These are phyloP conservation scores for Rhodotorula sp. DNA, from an alignment of 1,284 basidiomycete genomes.

Conservation along the genomic window DNA sequence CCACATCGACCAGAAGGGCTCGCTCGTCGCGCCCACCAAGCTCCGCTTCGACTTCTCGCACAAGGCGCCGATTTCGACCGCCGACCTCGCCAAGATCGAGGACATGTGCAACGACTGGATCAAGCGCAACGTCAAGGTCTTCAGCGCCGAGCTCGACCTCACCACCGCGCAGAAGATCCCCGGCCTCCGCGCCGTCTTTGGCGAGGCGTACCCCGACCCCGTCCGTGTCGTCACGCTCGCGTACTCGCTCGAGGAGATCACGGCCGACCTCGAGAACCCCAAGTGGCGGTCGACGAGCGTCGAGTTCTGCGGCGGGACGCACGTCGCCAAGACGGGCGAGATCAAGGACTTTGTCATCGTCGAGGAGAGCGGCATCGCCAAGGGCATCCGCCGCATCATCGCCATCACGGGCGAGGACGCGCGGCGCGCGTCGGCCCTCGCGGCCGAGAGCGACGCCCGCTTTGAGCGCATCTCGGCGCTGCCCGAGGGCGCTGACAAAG, in stretches of 20 bases:
- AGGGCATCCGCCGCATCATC: constrained; percentile 91
- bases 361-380: constrained; percentile 96
- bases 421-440: constrained; percentile 71
- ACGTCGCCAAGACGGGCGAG: constrained; percentile 91
- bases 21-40: constrained; percentile 91
- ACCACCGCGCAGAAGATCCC: constrained; percentile 81
- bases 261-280: constrained; percentile 78
- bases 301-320: constrained; percentile 99
- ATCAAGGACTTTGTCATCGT: constrained; percentile 94
- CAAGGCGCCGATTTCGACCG: constrained; percentile 75
- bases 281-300: constrained; percentile 89
- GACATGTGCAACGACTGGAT: constrained; percentile 85
- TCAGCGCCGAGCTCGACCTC: constrained; percentile 82
- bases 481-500: constrained; percentile 73
- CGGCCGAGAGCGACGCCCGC: constrained; percentile 65
- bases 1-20: constrained; percentile 97
- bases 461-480: constrained; percentile 68
- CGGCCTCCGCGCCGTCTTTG: constrained; percentile 93
- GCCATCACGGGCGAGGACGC: constrained; percentile 96
- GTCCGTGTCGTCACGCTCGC: constrained; percentile 92
- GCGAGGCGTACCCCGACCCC: constrained; percentile 96
- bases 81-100: constrained; percentile 83
- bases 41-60: constrained; percentile 98
- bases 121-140: constrained; percentile 82
- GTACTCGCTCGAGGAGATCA: constrained; percentile 82